These are phyloP conservation scores for Calvatia gigantea DNA, from an alignment of 768 basidiomycete genomes.

Conservation along the genomic window DNA sequence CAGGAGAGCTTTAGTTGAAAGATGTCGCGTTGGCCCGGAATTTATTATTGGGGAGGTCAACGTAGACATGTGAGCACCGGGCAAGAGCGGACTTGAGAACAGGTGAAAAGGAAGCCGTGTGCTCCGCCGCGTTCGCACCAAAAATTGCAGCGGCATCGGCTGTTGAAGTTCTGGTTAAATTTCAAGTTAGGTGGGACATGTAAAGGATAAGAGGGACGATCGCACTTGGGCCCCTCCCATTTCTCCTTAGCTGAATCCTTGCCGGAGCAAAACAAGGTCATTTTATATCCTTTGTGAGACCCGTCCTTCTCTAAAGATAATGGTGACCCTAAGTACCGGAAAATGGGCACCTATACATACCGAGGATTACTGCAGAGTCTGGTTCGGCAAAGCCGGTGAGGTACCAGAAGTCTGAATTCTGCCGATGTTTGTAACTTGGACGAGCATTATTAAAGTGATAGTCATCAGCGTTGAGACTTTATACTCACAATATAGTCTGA, in stretches of 20 bases:
- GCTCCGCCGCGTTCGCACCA: slow-evolving; percentile 69
- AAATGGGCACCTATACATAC: slow-evolving; percentile 32
- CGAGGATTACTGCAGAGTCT: slow-evolving; percentile 82
- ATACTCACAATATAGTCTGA: slow-evolving; percentile 75
- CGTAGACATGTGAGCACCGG: slow-evolving; percentile 46
- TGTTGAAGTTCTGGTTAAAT: slow-evolving; percentile 51
- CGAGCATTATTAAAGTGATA: slow-evolving; percentile 11
- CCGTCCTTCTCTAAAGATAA: slow-evolving; percentile 59
- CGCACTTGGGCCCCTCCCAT: slow-evolving; percentile 86
- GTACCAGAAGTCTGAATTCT: slow-evolving; percentile 92
- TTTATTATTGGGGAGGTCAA: slow-evolving; percentile 47
- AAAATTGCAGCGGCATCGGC: slow-evolving; percentile 66
- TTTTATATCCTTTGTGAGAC: slow-evolving; percentile 72
- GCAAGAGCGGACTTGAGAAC: slow-evolving; percentile 56
- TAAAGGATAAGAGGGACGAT: not conserved
- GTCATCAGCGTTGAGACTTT: not conserved
- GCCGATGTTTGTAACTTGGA: slow-evolving; percentile 89
- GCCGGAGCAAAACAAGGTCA: slow-evolving; percentile 81
- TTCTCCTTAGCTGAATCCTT: slow-evolving; percentile 75
- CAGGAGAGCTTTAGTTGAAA: slow-evolving; percentile 49
- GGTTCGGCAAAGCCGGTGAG: slow-evolving; percentile 95
- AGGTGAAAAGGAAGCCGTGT: slow-evolving; percentile 51
- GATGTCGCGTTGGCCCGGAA: slow-evolving; percentile 35
- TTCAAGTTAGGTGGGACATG: not conserved
- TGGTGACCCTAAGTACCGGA: slow-evolving; percentile 8